Evolutionary conservation across 768 basidiomycete species (phyloP), one percentile per base, ranked within the genome.

Genomic region (Pisolithus sp.): DNA sequence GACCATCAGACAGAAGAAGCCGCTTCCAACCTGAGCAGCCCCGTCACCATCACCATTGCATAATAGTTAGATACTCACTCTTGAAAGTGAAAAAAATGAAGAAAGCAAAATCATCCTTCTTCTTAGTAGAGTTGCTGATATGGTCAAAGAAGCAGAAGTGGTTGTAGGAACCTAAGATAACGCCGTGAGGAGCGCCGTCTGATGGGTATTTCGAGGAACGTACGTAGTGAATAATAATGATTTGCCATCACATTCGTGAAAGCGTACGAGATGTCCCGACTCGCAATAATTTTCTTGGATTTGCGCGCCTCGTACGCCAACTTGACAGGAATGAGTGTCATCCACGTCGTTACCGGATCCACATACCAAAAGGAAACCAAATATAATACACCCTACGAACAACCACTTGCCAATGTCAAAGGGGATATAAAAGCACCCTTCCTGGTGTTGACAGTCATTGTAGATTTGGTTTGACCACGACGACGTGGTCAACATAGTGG

Each of bases 1-100:
- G 96, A 15, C 89, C 93, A 67, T 99, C 96, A 53, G 95, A 93
- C 55, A 98, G 72, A 15, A 93, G 69, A 9, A 93, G 69, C n/a
- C 85, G 82, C 69, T 92, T 92, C 89, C 89, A 92, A 64, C 82
- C 87, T 89, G 63, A 24, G 13, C 2, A 41, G 24, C 12, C 37
- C 20, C 3, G 17, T 55, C 21, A 59, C 49, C 26, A 9, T 43
- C 36, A 24, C 38, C 12, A 38, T 13, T 38, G n/a, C 44, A 18
- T 13, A 6, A 55, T 18, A 46, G 12, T 43, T 41, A 15, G 17
- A 7, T 18, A 74, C 83, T 49, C 54, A 90, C 95, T 95, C 77
- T 99, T 99, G 80, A 99, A 98, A 1, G 88, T 89, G 72, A 99
- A 99, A 82, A 98, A 99, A 64, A 98, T 82, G 70, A 96, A 99